Percentiles rank a stretch among this genome's conserved stretches.
Conservation (phyloP, 192 early-diverging fungal genomes). For the Geranomyces michiganensis region DNA sequence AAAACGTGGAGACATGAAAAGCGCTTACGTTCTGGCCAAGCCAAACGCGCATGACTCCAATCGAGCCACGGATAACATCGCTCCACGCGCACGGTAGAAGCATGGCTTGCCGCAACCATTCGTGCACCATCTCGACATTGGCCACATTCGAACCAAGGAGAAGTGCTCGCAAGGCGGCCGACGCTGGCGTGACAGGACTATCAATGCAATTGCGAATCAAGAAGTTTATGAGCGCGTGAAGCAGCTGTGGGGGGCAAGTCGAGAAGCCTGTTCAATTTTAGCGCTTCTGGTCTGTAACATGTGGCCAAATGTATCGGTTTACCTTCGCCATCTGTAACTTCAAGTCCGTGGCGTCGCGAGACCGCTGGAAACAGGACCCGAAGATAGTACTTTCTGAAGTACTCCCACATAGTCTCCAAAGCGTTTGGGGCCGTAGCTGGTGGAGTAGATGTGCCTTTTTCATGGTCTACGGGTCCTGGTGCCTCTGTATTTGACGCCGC, state of each 20-base stretch:
- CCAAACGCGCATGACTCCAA: slow-evolving; percentile 72
- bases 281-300: neutral
- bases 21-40: slow-evolving; percentile 45
- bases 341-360: slow-evolving; percentile 47
- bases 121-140: slow-evolving; percentile 77
- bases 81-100: slow-evolving; percentile 64
- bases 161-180: slow-evolving; percentile 14
- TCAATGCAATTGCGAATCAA: slow-evolving; percentile 66
- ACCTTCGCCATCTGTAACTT: slow-evolving; percentile 57
- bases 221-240: slow-evolving; percentile 68
- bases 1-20: neutral
- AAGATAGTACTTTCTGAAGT: slow-evolving; percentile 70
- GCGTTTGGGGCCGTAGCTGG: slow-evolving; percentile 4
- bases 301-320: neutral
- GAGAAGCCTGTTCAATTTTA: slow-evolving; percentile 57
- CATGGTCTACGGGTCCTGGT: neutral
- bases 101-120: slow-evolving; percentile 73
- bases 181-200: slow-evolving; percentile 1
- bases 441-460: neutral
- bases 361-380: slow-evolving; percentile 71
- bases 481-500: neutral
- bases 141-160: slow-evolving; percentile 41
- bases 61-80: slow-evolving; percentile 66
- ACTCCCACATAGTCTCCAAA: slow-evolving; percentile 71
- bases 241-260: slow-evolving; percentile 68